Base-by-base conservation (phyloP, 2,329 filamentous ascomycete species). In the Diaporthe ampelina region DNA sequence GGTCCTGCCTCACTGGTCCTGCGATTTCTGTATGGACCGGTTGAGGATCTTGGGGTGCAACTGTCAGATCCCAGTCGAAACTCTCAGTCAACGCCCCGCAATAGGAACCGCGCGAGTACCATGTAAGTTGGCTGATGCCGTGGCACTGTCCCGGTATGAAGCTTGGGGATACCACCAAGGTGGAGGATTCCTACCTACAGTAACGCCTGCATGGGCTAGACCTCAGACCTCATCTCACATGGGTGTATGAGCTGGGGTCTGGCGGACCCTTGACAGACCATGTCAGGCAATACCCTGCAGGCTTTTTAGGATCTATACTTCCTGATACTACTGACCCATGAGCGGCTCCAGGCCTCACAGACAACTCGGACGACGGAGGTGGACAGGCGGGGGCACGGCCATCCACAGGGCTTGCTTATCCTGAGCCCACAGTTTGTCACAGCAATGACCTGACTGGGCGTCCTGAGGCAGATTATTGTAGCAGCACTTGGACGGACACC, bases 181-280 rank as follows among this genome's bases (percentile, higher is more conserved):
- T 68, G 63, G 63, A 68, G 63, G 63, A 68, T 68, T 40, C 63
- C 52, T 52, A 68, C 63, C 48, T 54, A 68, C 63, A 21, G 63
- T 68, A 40, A 68, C 26, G 48, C 48, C 32, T 68, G 63, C 63
- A 68, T 68, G 48, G 63, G 63, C 63, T 68, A 68, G 63, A 54
- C 63, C 63, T 68, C 63, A 54, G 63, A 68, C 45, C 63, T 68
- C 63, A 68, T 68, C 63, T 68, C 48, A 54, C 63, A 68, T 68
- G 63, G 45, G 63, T 54, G 63, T 68, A 8, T 40, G 63, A 68
- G 37, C 63, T 68, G 63, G 63, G 63, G 48, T 68, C 48, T 68
- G 45, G 29, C 32, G 63, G 48, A 68, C 63, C 63, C 63, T 68
- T 68, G 63, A 54, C 48, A 54, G 32, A 54, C 32, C 48, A n/a